Evolutionary conservation across 306 rosid species (phyloP), one percentile per base, ranked within the genome.

Genomic region (Boehmeria nivea): DNA sequence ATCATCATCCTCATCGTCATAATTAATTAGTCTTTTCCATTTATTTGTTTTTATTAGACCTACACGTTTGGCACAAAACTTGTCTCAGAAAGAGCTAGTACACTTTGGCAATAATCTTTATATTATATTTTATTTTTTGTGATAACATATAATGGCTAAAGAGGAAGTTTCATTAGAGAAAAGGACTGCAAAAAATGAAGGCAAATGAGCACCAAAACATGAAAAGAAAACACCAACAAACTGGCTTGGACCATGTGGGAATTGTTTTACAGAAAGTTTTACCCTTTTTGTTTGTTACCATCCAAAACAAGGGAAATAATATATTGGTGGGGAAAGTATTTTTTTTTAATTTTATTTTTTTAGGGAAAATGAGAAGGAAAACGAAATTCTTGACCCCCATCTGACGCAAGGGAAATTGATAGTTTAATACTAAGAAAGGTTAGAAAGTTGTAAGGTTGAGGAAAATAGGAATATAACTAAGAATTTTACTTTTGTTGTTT

Each of bases 351-450:
- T 40, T 8, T 40, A 40, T 8, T 8, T 1, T 11, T 40, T 40
- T 10, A 5, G 5, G 36, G 36, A 31, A 2, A 31, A 31, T 8
- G 33, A 33, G 68, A 46, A 62, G 25, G 60, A 26, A 54, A 66
- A 77, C 65, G 66, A 61, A 82, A 83, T 88, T 76, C 94, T 76
- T 85, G 64, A 38, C 90, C 75, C 86, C 73, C 73, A 62, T 80
- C 65, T 50, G 75, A 85, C 74, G 91, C 94, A 80, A 88, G 66
- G 12, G 14, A 72, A 50, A 57, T 51, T 51, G 25, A 0, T 61
- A 70, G 6, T 63, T 49, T 56, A 47, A 19, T 67, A 33, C 36
- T 42, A 33, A 59, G 43, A 59, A 40, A 45, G 16, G 61, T 63
- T 33, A 70, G 60, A 67, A 67, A 64, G 52, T 36, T 31, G 53